Percentiles rank a stretch among this genome's conserved stretches.
Conservation (phyloP, 352 stramenopile species). For the Globisporangium ultimum region DNA sequence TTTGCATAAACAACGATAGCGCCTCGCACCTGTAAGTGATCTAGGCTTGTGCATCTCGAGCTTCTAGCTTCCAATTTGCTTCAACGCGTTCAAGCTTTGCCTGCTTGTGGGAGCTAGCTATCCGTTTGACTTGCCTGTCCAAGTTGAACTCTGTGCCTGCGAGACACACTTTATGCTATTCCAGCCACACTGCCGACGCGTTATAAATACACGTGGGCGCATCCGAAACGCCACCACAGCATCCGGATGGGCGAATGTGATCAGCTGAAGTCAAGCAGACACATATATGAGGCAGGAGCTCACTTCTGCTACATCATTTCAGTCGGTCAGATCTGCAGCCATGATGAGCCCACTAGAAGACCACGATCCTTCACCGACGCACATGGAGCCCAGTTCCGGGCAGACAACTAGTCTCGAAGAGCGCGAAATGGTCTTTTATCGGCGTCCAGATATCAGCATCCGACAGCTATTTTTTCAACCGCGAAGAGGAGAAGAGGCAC, state of each 20-base stretch:
- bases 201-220: neutral
- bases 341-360: conserved; percentile 39
- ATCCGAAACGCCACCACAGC: neutral
- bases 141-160: neutral
- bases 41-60: conserved; percentile 15
- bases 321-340: neutral
- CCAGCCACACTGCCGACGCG: neutral
- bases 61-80: neutral
- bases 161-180: neutral
- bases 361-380: conserved; percentile 16
- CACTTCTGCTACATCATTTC: neutral
- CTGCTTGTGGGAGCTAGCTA: neutral
- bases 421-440: conserved; percentile 41
- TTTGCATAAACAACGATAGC: neutral
- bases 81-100: neutral
- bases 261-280: neutral
- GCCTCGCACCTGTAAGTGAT: conserved; percentile 13
- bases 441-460: conserved; percentile 38
- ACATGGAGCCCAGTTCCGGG: neutral
- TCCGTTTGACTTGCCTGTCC: neutral
- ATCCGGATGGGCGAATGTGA: neutral
- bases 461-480: conserved; percentile 21
- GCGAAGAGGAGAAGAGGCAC: conserved; percentile 1
- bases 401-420: conserved; percentile 5
- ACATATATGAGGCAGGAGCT: neutral